Base-by-base conservation (phyloP, 139 green algal species). In the Ostreobium quekettii region DNA sequence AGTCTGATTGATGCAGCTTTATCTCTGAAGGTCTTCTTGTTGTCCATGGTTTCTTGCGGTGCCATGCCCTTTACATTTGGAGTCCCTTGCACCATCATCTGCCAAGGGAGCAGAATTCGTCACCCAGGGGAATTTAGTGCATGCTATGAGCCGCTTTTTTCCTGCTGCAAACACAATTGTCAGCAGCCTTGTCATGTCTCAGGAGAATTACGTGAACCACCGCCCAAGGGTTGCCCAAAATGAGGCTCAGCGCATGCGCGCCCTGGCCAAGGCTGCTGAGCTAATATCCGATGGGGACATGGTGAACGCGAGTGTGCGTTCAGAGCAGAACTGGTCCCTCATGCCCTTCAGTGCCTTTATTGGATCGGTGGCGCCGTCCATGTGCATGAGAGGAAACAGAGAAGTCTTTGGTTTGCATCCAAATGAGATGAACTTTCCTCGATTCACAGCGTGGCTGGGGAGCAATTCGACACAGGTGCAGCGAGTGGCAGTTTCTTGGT, bases 131-230 rank as follows among this genome's bases (percentile, higher is more conserved):
- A n/a, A n/a, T n/a, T n/a, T n/a, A n/a, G n/a, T n/a, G n/a, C n/a
- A n/a, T n/a, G n/a, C n/a, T n/a, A n/a, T n/a, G n/a, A n/a, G n/a
- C n/a, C n/a, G n/a, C n/a, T n/a, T n/a, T n/a, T n/a, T n/a, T n/a
- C n/a, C n/a, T n/a, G n/a, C n/a, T n/a, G n/a, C n/a, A n/a, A n/a
- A n/a, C n/a, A n/a, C n/a, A n/a, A n/a, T n/a, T n/a, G n/a, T n/a
- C n/a, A n/a, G n/a, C n/a, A n/a, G n/a, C 22, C 49, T 22, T 22
- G 58, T 82, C 66, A 70, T 82, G 38, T 37, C 80, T 69, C 81
- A 92, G 76, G 93, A 99, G 77, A 99, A 99, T 79, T 99, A 98
- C 74, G 22, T 97, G 24, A 97, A 98, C 74, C 85, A 98, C 78
- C 47, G 72, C 35, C 86, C 90, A 1, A 71, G 53, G 6, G 73